Evolutionary conservation across 345 rosid genomes (phyloP).

Genomic region (Dimocarpus longan): DNA sequence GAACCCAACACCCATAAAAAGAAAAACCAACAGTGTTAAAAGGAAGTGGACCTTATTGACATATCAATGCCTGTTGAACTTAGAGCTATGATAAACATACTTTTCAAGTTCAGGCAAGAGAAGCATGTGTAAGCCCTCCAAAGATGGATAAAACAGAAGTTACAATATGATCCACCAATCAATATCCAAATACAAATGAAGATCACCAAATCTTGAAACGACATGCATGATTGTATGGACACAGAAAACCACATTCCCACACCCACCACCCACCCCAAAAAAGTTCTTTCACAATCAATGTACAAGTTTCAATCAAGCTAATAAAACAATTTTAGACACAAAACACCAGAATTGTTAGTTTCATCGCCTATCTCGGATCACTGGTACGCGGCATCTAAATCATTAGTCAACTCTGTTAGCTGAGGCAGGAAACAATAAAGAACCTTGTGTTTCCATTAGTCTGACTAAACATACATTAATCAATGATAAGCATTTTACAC

Average conservation of each 20-base stretch:
- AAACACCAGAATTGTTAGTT: neutral
- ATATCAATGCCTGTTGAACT: neutral
- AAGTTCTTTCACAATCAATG: neutral
- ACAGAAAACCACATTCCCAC: neutral
- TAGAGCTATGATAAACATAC: neutral
- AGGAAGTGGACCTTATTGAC: neutral
- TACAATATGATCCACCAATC: neutral
- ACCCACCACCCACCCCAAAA: neutral
- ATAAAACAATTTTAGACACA: neutral
- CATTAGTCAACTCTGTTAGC: neutral
- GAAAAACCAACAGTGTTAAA: too few relatives aligned
- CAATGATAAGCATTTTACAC: neutral
- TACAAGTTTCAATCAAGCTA: neutral
- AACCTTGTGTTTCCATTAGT: neutral
- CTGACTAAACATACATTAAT: neutral
- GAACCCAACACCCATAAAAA: too few relatives aligned
- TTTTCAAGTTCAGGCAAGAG: neutral
- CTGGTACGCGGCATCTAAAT: neutral
- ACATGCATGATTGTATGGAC: neutral
- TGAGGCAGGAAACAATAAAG: neutral
- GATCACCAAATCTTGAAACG: too few relatives aligned
- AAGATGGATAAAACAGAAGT: neutral
- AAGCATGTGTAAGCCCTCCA: neutral
- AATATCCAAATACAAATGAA: neutral
- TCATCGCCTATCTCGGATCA: neutral